Evolutionary conservation across 805 yeast genomes (phyloP), one percentile per base, ranked within the genome.

Genomic region (Kregervanrija fluxuum): DNA sequence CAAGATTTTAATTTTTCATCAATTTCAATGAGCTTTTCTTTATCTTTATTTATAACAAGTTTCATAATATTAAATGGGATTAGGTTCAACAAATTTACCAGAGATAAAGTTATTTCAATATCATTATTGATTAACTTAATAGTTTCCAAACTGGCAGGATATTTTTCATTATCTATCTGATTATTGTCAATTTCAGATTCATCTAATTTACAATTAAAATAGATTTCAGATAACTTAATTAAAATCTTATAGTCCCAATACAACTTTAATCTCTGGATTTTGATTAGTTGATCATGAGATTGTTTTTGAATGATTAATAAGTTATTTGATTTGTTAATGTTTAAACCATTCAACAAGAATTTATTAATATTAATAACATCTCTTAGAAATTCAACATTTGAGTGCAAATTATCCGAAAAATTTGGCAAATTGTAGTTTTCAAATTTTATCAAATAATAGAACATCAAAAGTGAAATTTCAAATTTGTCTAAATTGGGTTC

Each of bases 391-490:
- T 43, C 31, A 11, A 48, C 46, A 31, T 53, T 54, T 61, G 41
- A 66, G 59, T 53, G 70, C 46, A 63, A 59, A 6, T 65, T 14
- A 45, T 51, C 47, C 4, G 51, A 41, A 37, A 41, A 40, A 10
- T 40, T 40, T 37, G 47, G 41, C 43, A 47, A 33, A 37, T 52
- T 54, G 39, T 57, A 59, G 33, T 61, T 60, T 46, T 62, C 67
- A 48, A 56, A 65, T 41, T 55, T 58, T n/a, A 75, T 60, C 8
- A 79, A 65, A 54, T 72, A 75, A 53, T 74, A 71, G 43, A 77
- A 65, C 45, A 75, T 64, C 47, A 77, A 53, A 35, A 75, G 58
- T 41, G 73, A 68, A 11, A 77, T 74, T 54, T 77, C 80, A 31
- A 77, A 59, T 52, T 73, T 77, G 48, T 62, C 66, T 22, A 74